A percentile compares a stretch with the other conserved stretches of the same genome.
Evolutionary conservation across 2,329 filamentous ascomycete genomes (phyloP).

Genomic region (Venturia oleaginea): DNA sequence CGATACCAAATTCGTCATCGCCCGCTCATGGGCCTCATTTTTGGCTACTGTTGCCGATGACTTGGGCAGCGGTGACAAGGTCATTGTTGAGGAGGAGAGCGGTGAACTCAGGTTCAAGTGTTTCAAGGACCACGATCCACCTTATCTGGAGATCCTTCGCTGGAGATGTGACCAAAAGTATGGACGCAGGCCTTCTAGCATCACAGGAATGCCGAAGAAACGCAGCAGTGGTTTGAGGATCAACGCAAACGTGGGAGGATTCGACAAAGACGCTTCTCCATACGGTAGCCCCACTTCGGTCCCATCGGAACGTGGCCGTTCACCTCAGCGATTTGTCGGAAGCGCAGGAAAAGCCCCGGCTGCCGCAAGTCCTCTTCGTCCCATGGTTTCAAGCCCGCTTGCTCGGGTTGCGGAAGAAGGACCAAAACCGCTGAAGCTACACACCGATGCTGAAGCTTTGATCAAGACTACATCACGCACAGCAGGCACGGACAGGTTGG

Average conservation of each 20-base stretch:
- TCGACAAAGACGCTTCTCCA: slow-evolving; percentile 41
- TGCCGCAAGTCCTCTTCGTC: slow-evolving; percentile 51
- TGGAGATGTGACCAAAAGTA: slow-evolving; percentile 96
- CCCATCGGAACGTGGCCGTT: slow-evolving; percentile 53
- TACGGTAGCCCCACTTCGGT: slow-evolving; percentile 58
- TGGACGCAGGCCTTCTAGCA: slow-evolving; percentile 49
- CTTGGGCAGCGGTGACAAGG: slow-evolving; percentile 63
- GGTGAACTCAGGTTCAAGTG: slow-evolving; percentile 86
- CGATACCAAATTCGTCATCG: slow-evolving; percentile 95
- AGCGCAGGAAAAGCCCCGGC: slow-evolving; percentile 43
- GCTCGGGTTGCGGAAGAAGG: slow-evolving; percentile 66
- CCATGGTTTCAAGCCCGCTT: slow-evolving; percentile 61
- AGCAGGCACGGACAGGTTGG: slow-evolving; percentile 27
- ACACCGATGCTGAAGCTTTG: slow-evolving; percentile 24
- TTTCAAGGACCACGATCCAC: slow-evolving; percentile 89
- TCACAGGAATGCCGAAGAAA: slow-evolving; percentile 23
- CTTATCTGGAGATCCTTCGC: slow-evolving; percentile 87
- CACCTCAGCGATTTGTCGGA: slow-evolving; percentile 53
- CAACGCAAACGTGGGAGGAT: slow-evolving; percentile 40
- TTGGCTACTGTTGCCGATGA: slow-evolving; percentile 84
- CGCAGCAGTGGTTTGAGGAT: slow-evolving; percentile 35
- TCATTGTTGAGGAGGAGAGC: slow-evolving; percentile 85
- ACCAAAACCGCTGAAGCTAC: slow-evolving; percentile 30
- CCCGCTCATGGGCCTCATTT: slow-evolving; percentile 83
- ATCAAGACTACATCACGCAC: slow-evolving; percentile 17